These are phyloP conservation scores for Apiotrichum mycotoxinovorans DNA, from an alignment of 1,284 basidiomycete species.

Conservation along the genomic window DNA sequence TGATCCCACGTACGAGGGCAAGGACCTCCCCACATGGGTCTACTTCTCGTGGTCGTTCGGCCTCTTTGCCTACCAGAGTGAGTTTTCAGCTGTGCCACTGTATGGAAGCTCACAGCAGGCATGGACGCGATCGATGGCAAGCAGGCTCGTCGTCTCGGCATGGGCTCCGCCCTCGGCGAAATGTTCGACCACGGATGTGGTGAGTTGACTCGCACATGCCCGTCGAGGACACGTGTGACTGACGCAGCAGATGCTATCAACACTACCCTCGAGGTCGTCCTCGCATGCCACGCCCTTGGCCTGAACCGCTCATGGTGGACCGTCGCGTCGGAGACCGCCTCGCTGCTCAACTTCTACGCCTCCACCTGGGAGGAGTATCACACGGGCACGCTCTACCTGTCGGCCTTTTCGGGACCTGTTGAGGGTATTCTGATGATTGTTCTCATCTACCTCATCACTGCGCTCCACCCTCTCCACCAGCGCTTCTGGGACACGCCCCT, in stretches of 20 bases:
- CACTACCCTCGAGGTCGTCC: slow-evolving; percentile 86
- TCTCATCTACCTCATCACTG: slow-evolving; percentile 72
- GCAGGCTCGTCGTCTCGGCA: slow-evolving; percentile 89
- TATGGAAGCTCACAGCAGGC: slow-evolving; percentile 48
- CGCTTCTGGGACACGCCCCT: slow-evolving; percentile 64
- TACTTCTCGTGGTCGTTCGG: slow-evolving; percentile 87
- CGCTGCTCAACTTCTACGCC: slow-evolving; percentile 90
- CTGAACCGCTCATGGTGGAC: slow-evolving; percentile 95
- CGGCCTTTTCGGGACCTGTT: slow-evolving; percentile 92
- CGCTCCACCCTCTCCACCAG: slow-evolving; percentile 58
- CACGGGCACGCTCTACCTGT: slow-evolving; percentile 83
- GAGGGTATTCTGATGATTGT: slow-evolving; percentile 92
- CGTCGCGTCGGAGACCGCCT: slow-evolving; percentile 76
- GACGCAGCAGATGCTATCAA: slow-evolving; percentile 73
- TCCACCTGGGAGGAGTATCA: slow-evolving; percentile 91
- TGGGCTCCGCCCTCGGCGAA: slow-evolving; percentile 92
- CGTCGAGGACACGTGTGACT: not conserved
- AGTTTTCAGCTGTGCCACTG: slow-evolving; percentile 54
- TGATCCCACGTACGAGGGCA: slow-evolving; percentile 68
- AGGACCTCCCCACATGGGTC: slow-evolving; percentile 71
- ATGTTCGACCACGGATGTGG: slow-evolving; percentile 79
- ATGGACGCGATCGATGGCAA: slow-evolving; percentile 63
- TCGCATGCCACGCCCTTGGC: slow-evolving; percentile 80
- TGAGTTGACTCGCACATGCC: slow-evolving; percentile 19
- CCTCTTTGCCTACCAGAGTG: slow-evolving; percentile 86